A percentile compares a stretch with the other conserved stretches of the same genome.
Conservation (phyloP, 2,329 filamentous ascomycete species). For the Aspergillus felis region DNA sequence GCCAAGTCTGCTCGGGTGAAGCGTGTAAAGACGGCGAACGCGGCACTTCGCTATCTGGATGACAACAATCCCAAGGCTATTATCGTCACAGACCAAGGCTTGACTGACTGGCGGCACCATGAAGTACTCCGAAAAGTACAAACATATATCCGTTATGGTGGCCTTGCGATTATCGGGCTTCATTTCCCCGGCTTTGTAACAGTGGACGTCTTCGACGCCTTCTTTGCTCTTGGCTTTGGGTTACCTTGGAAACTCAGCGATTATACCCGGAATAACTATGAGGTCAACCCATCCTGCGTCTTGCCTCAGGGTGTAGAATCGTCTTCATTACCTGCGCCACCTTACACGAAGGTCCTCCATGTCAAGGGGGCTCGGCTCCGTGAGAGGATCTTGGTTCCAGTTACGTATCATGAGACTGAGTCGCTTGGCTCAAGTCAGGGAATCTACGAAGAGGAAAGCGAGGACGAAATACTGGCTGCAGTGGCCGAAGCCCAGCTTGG, state of each 20-base stretch:
- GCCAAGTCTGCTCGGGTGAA: background rate
- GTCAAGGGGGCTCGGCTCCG: conserved; percentile 17
- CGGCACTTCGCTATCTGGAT: background rate
- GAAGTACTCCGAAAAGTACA: background rate
- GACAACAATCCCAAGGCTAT: conserved; percentile 1
- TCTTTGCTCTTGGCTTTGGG: background rate
- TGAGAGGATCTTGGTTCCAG: conserved; percentile 25
- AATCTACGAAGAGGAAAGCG: too few species aligned
- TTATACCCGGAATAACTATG: conserved; percentile 7
- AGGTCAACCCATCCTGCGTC: conserved; percentile 1
- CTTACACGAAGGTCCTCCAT: conserved; percentile 29
- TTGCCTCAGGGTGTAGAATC: conserved; percentile 1
- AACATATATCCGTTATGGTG: conserved; percentile 1
- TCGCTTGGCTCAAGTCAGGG: too few species aligned
- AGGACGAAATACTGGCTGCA: too few species aligned
- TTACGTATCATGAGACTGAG: too few species aligned
- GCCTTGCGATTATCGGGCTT: conserved; percentile 3
- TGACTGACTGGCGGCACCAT: background rate
- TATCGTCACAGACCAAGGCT: conserved; percentile 9
- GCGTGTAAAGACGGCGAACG: conserved; percentile 1
- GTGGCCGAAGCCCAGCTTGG: too few species aligned
- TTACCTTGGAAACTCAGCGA: conserved; percentile 9
- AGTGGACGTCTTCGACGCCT: too few species aligned
- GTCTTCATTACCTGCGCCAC: conserved; percentile 15
- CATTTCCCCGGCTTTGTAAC: background rate